Percentiles rank a stretch among this genome's conserved stretches.
Conservation (phyloP, 139 green algal species). For the Protoeuglena noctilucae region DNA sequence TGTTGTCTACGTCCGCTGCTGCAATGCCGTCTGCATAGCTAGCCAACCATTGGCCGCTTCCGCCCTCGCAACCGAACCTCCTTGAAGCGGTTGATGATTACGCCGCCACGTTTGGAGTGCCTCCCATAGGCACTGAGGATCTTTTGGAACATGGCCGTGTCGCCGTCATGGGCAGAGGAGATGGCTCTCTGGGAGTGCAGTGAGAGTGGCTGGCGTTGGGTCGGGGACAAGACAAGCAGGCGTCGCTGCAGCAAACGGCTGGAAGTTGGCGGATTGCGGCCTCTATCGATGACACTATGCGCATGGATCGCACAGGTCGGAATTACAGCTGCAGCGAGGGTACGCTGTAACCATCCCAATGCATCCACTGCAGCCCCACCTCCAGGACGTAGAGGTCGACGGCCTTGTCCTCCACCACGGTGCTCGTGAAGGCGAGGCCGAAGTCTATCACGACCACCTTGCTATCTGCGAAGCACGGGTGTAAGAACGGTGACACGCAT, state of each 20-base stretch:
- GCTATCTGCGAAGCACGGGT: too few species aligned
- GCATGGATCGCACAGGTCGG: neutral
- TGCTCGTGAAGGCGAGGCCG: constrained; percentile 54
- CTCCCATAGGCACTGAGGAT: constrained; percentile 5
- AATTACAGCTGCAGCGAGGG: neutral
- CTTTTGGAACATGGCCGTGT: neutral
- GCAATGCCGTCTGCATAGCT: neutral
- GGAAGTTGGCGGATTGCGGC: neutral
- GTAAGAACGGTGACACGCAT: too few species aligned
- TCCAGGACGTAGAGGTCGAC: constrained; percentile 86
- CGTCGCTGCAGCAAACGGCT: constrained; percentile 3
- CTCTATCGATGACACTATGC: neutral
- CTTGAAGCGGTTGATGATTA: neutral
- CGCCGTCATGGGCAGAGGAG: neutral
- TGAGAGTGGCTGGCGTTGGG: too few species aligned
- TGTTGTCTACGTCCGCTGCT: too few species aligned
- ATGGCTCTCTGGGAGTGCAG: too few species aligned
- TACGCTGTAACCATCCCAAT: neutral
- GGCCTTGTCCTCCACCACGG: constrained; percentile 54
- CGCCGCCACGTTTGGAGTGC: neutral
- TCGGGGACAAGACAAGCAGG: neutral
- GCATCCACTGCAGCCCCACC: constrained; percentile 15
- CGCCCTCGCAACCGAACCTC: constrained; percentile 51
- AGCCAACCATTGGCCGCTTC: constrained; percentile 70
- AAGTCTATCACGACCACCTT: constrained; percentile 80